phyloP scores from a whole-genome alignment of 768 basidiomycete species.

The Hydnomerulius pinastri region DNA sequence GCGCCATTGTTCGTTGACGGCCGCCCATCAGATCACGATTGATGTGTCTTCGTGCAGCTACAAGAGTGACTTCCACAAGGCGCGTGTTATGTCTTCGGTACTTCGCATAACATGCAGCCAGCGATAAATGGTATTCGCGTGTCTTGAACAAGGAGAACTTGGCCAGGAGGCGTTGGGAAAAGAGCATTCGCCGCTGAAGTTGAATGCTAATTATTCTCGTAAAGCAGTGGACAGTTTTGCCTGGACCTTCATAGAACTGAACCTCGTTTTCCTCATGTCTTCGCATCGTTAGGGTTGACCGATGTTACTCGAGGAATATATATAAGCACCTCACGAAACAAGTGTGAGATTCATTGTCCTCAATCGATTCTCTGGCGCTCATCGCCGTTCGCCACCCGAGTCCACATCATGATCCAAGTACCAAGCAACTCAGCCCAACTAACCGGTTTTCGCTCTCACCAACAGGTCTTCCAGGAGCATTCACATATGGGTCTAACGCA shows the following conservation, averaged over 20 bases:
- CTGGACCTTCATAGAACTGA: conserved; percentile 19
- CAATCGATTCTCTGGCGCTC: not conserved
- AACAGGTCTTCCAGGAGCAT: conserved; percentile 17
- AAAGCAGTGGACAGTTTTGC: conserved; percentile 6
- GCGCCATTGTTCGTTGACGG: conserved; percentile 1
- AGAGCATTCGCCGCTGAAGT: conserved; percentile 20
- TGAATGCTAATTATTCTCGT: conserved; percentile 28
- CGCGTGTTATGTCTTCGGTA: conserved; percentile 15
- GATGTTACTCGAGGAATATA: conserved; percentile 9
- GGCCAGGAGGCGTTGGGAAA: conserved; percentile 6
- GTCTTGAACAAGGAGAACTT: conserved; percentile 3
- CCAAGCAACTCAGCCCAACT: conserved; percentile 8
- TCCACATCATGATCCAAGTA: conserved; percentile 12
- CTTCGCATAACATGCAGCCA: conserved; percentile 17
- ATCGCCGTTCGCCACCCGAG: not conserved
- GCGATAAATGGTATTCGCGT: conserved; percentile 13
- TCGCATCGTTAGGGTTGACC: conserved; percentile 14
- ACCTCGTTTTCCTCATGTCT: conserved; percentile 19
- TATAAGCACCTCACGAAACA: conserved; percentile 17
- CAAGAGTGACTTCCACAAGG: conserved; percentile 1
- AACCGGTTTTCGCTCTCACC: conserved; percentile 14
- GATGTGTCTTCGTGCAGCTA: conserved; percentile 13
- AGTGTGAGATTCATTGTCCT: conserved; percentile 8
- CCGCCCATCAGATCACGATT: conserved; percentile 27
- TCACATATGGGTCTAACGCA: conserved; percentile 9